A percentile compares a stretch with the other conserved stretches of the same genome.
Conservation (phyloP, 768 basidiomycete species). For the Russula griseocarnosa region DNA sequence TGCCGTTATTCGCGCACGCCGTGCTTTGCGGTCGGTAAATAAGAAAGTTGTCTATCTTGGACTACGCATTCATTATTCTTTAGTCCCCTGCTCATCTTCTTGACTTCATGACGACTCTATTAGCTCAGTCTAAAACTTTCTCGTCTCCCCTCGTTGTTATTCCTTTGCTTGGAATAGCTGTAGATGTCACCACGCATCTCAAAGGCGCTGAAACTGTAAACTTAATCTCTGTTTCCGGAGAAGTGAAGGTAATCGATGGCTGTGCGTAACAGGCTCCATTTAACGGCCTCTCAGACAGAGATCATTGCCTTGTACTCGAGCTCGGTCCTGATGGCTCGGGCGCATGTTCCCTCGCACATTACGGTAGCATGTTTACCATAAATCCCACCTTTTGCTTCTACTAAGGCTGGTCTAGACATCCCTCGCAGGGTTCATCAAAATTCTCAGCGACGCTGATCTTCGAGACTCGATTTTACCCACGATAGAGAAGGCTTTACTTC, state of each 20-base stretch:
- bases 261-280: background rate
- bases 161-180: slow-evolving; percentile 60
- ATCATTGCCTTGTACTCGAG: slow-evolving; percentile 58
- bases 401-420: slow-evolving; percentile 35
- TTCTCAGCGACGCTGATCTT: slow-evolving; percentile 52
- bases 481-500: slow-evolving; percentile 75
- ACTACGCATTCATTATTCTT: background rate
- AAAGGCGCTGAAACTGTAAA: slow-evolving; percentile 49
- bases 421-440: slow-evolving; percentile 61
- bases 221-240: slow-evolving; percentile 42
- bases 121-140: slow-evolving; percentile 49
- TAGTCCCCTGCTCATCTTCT: slow-evolving; percentile 45
- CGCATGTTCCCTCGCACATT: slow-evolving; percentile 53
- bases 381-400: background rate
- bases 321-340: slow-evolving; percentile 65
- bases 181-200: slow-evolving; percentile 68
- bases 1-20: slow-evolving; percentile 54
- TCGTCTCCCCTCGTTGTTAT: slow-evolving; percentile 41
- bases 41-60: background rate
- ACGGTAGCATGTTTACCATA: slow-evolving; percentile 42
- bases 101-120: slow-evolving; percentile 49
- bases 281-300: slow-evolving; percentile 41
- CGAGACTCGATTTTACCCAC: slow-evolving; percentile 55
- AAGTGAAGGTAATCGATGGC: slow-evolving; percentile 42
- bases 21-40: slow-evolving; percentile 64